Evolutionary conservation across 2,329 filamentous ascomycete genomes (phyloP), one percentile per base, ranked within the genome.

Genomic region (Myriangium duriaei): DNA sequence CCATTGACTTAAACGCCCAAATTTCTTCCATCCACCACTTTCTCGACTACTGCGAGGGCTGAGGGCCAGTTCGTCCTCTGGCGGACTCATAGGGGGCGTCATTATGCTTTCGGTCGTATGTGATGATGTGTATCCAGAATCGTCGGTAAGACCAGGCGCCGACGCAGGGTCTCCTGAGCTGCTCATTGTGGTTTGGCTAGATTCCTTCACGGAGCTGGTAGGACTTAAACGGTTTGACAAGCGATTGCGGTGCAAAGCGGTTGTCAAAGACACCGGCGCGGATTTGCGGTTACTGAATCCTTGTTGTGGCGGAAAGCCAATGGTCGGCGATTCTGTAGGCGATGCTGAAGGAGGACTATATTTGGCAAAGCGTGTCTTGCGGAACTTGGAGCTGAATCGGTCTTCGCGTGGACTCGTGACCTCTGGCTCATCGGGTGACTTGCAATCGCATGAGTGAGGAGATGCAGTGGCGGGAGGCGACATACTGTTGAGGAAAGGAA

Each of bases 401-500:
- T 43, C 31, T 24, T 42, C 36, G 16, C 21, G 30, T 42, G 50
- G 7, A 21, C 30, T 39, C 12, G 18, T n/a, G 6, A 30, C 19
- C 11, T 30, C 29, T n/a, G 21, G 54, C 12, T 32, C 13, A 11
- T 33, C 36, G 11, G 19, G 15, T 6, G 54, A 13, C 59, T 45
- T 1, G 55, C 49, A 31, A 17, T 39, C 36, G 18, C 36, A 39
- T 16, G 28, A 19, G 14, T 29, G 36, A n/a, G 70, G 63, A 19
- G 64, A 61, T 31, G 68, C 63, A 21, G 36, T 32, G 13, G 36
- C 29, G 9, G 28, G 30, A 1, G 65, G 62, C 42, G 66, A 67
- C 33, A 69, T 62, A 45, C 68, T 72, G 59, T 94, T 88, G 38
- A 96, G 69, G 55, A 96, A 98, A 0, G 88, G 87, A 1, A 94